Conservation (phyloP, 805 yeast genomes). For the Soucietia sequanensis region DNA sequence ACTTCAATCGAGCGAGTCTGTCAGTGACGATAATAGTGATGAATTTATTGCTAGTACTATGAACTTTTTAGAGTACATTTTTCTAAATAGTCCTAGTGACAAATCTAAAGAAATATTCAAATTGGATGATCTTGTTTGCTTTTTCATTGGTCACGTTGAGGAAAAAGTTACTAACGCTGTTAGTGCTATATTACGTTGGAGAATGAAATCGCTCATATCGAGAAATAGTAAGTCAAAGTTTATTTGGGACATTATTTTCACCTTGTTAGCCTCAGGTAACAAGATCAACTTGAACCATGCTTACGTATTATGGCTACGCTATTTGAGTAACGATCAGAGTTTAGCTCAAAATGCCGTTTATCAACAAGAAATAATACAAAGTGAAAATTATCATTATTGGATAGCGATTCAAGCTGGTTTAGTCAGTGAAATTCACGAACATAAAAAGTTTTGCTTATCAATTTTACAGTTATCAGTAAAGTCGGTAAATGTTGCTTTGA, state of each 20-base stretch:
- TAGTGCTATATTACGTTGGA: constrained; percentile 54
- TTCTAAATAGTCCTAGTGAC: too few relatives aligned
- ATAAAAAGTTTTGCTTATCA: constrained; percentile 65
- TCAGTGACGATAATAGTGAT: too few relatives aligned
- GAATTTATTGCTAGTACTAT: too few relatives aligned
- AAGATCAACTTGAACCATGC: constrained; percentile 37
- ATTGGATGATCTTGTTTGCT: constrained; percentile 2
- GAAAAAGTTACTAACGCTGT: constrained; percentile 34
- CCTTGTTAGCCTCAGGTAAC: constrained; percentile 26
- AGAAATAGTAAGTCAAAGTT: constrained; percentile 14
- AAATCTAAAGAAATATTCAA: too few relatives aligned
- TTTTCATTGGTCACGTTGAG: constrained; percentile 38
- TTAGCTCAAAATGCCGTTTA: constrained; percentile 14
- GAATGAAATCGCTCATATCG: constrained; percentile 37
- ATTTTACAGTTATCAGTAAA: constrained; percentile 62
- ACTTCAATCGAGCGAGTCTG: too few relatives aligned
- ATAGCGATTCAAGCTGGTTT: constrained; percentile 52
- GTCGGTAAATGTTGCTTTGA: constrained; percentile 34
- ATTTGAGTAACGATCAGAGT: constrained; percentile 30
- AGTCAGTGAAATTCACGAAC: constrained; percentile 57
- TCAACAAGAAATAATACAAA: constrained; percentile 22
- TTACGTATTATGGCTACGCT: constrained; percentile 56
- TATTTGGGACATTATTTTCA: constrained; percentile 48
- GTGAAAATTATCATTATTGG: constrained; percentile 51
- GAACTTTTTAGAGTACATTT: too few relatives aligned